Conservation (phyloP, 371 early-diverging fungal genomes). For the Mucor lusitanicus region DNA sequence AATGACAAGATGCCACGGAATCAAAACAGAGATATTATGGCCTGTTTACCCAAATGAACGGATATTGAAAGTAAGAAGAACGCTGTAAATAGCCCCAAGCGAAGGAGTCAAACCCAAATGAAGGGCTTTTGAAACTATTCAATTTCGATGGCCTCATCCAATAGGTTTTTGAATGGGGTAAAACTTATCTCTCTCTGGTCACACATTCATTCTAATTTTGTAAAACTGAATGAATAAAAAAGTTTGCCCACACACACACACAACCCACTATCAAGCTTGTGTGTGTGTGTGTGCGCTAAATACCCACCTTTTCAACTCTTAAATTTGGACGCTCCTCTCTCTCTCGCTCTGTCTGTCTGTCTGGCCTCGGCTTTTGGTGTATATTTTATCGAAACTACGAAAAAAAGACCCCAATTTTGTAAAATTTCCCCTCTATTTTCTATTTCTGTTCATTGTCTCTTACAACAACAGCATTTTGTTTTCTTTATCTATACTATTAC, state of each 20-base stretch:
- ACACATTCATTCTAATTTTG: background rate
- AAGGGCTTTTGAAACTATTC: background rate
- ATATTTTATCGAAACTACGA: background rate
- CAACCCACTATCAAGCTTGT: background rate
- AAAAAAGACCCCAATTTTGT: background rate
- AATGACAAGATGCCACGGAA: background rate
- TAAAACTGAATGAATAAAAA: background rate
- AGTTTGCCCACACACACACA: background rate
- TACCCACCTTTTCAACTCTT: background rate
- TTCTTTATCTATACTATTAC: background rate
- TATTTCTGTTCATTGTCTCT: background rate
- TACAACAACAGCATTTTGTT: background rate
- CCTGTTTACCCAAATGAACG: background rate
- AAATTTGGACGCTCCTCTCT: background rate
- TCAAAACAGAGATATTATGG: background rate
- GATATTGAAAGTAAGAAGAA: background rate
- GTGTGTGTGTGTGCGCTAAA: background rate
- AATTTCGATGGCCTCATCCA: slow-evolving; percentile 9
- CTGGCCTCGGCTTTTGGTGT: background rate
- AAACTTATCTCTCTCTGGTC: slow-evolving; percentile 4
- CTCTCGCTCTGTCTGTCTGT: background rate
- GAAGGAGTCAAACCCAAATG: background rate
- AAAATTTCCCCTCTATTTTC: background rate
- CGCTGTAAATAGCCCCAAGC: background rate
- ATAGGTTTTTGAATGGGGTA: slow-evolving; percentile 16